A percentile compares a stretch with the other conserved stretches of the same genome.
These are phyloP conservation scores for Silene uniflora DNA, from an alignment of 148 eudicot species.

Conservation along the genomic window DNA sequence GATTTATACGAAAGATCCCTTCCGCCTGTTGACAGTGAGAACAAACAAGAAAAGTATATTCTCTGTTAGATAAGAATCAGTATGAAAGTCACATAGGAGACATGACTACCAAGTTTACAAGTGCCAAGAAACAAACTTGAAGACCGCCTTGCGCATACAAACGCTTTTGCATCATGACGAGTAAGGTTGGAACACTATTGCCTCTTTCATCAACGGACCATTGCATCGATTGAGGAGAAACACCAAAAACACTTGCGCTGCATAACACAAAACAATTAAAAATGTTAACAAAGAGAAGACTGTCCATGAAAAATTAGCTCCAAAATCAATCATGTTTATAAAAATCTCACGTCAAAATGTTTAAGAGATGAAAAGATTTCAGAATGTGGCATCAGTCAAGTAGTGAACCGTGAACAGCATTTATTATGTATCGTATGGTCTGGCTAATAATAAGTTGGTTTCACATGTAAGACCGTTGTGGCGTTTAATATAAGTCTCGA, in stretches of 20 bases:
- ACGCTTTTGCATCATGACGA: conserved; percentile 68
- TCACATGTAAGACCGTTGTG: too few relatives aligned
- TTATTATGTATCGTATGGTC: too few relatives aligned
- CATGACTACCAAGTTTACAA: background rate
- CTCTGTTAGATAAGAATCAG: background rate
- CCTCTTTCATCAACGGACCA: conserved; percentile 73
- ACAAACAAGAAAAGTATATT: conserved; percentile 11
- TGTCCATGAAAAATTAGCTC: background rate
- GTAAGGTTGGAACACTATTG: conserved; percentile 82
- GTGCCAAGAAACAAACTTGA: conserved; percentile 39
- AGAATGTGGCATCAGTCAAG: too few relatives aligned
- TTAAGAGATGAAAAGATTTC: background rate
- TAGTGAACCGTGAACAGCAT: too few relatives aligned
- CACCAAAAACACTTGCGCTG: conserved; percentile 90
- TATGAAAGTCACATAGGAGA: too few relatives aligned
- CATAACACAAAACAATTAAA: conserved; percentile 13
- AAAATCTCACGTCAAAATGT: too few relatives aligned
- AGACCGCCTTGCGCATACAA: conserved; percentile 77
- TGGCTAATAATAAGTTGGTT: too few relatives aligned
- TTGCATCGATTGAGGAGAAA: conserved; percentile 88
- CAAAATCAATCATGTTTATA: too few relatives aligned
- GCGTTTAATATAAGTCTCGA: too few relatives aligned
- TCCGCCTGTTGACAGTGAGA: conserved; percentile 53
- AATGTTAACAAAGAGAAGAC: background rate
- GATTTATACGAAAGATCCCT: conserved; percentile 86